phyloP scores from a whole-genome alignment of 305 asterid species.

The Fraxinus sp. region DNA sequence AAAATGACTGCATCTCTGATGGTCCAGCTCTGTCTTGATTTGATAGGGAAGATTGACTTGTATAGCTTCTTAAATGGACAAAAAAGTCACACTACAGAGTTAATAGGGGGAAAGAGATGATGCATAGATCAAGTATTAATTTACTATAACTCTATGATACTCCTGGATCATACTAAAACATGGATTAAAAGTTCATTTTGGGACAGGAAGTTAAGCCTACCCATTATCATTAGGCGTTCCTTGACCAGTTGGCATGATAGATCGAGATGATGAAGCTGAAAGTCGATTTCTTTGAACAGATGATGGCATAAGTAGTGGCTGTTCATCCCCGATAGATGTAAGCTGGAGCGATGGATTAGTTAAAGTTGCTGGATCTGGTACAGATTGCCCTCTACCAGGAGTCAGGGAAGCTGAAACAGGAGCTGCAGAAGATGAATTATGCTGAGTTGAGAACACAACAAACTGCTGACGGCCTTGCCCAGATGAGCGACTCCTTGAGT shows the following conservation, averaged over 20 bases:
- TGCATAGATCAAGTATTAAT: not conserved
- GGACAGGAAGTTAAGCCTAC: conserved; percentile 35
- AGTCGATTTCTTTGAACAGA: conserved; percentile 34
- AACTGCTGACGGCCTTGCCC: conserved; percentile 54
- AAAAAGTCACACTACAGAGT: conserved; percentile 9
- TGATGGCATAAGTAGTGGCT: conserved; percentile 31
- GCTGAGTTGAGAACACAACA: conserved; percentile 52
- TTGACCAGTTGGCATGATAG: conserved; percentile 31
- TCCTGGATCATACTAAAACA: not conserved
- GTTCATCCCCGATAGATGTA: conserved; percentile 27
- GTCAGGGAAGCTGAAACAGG: conserved; percentile 33
- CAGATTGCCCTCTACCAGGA: conserved; percentile 40
- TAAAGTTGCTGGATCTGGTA: conserved; percentile 30
- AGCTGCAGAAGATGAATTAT: conserved; percentile 48
- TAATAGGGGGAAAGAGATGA: not conserved
- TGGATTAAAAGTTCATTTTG: not conserved
- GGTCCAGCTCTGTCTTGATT: conserved; percentile 70
- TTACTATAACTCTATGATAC: not conserved
- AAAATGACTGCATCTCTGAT: conserved; percentile 62
- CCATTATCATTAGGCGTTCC: conserved; percentile 44
- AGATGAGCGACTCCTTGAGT: conserved; percentile 52
- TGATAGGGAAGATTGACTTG: conserved; percentile 38
- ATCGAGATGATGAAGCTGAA: conserved; percentile 57
- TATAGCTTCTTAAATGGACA: conserved; percentile 40
- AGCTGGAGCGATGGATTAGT: conserved; percentile 33